Conservation (phyloP, 306 rosid genomes). For the Cucumis sativus region DNA sequence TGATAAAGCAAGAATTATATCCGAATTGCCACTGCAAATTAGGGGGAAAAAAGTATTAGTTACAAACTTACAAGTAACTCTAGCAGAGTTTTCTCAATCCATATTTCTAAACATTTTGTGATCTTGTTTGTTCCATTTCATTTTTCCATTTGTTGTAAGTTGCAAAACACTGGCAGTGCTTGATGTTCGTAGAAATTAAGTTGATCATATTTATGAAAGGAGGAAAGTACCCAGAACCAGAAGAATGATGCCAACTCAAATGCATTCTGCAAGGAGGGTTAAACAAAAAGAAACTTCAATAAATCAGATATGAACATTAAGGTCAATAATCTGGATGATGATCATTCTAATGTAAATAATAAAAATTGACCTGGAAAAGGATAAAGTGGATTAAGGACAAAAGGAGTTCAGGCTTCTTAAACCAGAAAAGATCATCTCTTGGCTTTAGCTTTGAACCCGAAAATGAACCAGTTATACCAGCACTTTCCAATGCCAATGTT, state of each 20-base stretch:
- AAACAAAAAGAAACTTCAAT: background rate
- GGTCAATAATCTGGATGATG: background rate
- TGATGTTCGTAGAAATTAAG: background rate
- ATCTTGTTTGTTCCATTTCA: background rate
- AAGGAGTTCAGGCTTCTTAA: slow-evolving; percentile 81
- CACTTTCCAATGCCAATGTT: slow-evolving; percentile 81
- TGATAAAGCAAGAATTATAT: slow-evolving; percentile 72
- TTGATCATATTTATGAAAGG: background rate
- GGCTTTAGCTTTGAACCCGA: slow-evolving; percentile 67
- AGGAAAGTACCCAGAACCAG: slow-evolving; percentile 87
- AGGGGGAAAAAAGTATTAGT: slow-evolving; percentile 13
- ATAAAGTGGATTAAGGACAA: slow-evolving; percentile 82
- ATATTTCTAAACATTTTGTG: background rate
- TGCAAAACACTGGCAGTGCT: background rate
- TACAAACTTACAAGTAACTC: background rate
- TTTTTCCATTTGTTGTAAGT: background rate
- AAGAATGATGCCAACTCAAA: slow-evolving; percentile 95
- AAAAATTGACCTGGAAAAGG: slow-evolving; percentile 69
- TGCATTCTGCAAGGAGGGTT: slow-evolving; percentile 57
- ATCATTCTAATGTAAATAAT: background rate
- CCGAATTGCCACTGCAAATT: slow-evolving; percentile 92
- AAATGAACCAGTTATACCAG: slow-evolving; percentile 40
- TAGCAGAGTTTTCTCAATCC: background rate
- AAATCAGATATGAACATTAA: slow-evolving; percentile 6
- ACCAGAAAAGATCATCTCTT: slow-evolving; percentile 96